Conservation (phyloP, 805 yeast genomes). For the Monosporozyma aerobia region DNA sequence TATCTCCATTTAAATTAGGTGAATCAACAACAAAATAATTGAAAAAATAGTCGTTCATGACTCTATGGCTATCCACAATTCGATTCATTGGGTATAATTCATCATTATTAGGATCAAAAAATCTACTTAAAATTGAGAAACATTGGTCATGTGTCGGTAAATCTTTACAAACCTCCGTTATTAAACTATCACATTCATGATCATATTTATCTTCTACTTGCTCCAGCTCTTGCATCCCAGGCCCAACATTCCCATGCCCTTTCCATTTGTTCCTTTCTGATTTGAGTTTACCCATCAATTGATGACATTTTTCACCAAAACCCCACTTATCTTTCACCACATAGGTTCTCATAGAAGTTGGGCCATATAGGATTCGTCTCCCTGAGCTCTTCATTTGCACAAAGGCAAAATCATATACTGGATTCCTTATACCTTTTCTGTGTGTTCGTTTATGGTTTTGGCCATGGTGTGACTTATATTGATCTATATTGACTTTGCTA, state of each 20-base stretch:
- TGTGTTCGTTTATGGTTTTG: background rate
- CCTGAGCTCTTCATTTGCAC: constrained; percentile 15
- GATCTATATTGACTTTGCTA: background rate
- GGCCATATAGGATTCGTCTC: constrained; percentile 21
- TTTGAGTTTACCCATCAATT: constrained; percentile 20
- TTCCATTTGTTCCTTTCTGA: constrained; percentile 19
- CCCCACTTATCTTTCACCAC: constrained; percentile 12
- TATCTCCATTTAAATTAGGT: constrained; percentile 5
- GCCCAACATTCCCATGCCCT: constrained; percentile 3
- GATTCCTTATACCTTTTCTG: constrained; percentile 1
- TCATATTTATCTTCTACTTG: constrained; percentile 4
- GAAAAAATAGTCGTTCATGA: constrained; percentile 14
- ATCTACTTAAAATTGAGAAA: constrained; percentile 4
- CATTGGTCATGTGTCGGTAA: constrained; percentile 17
- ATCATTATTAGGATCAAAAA: constrained; percentile 10
- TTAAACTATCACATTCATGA: background rate
- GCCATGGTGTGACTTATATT: background rate
- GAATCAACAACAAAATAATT: constrained; percentile 10
- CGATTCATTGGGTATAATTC: constrained; percentile 13
- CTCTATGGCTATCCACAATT: constrained; percentile 14
- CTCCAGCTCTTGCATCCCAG: constrained; percentile 15
- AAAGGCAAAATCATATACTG: constrained; percentile 8
- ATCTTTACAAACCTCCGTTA: constrained; percentile 1
- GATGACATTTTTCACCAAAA: constrained; percentile 11
- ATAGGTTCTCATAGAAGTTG: constrained; percentile 22